Evolutionary conservation across 352 stramenopile genomes (phyloP), one percentile per base, ranked within the genome.

Genomic region (Globisporangium rhizosaccharum): DNA sequence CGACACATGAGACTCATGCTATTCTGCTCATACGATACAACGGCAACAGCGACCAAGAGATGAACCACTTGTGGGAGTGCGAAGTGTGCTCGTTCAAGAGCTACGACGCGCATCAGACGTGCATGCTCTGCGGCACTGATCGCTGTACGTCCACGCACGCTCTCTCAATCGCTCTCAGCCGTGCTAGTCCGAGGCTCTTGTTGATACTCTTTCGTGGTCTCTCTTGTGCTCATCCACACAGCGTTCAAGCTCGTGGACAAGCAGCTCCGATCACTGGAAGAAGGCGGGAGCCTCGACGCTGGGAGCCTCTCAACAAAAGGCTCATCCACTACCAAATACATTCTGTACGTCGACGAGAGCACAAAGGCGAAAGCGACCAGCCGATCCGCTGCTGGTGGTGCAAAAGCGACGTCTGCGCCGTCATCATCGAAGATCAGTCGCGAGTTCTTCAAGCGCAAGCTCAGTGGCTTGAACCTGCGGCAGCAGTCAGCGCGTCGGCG

Each of bases 1-100:
- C 2, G 25, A 3, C 9, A 9, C 14, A 36, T 25, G 1, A 4
- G 18, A 9, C 42, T 62, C 33, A 60, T 23, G 37, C 26, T 26
- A 12, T 20, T 17, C 12, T 6, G n/a, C 20, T 60, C 30, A 23
- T 6, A 6, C 28, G 2, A 33, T 1, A 33, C 28, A 33, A 46
- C 2, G 26, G n/a, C 36, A 36, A 28, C 15, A 79, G 85, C 52
- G 85, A 94, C 68, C 82, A 90, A 62, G 81, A 92, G 56, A 91
- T 92, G 73, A 90, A 79, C 44, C 79, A 73, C 17, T 59, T 94
- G 11, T 97, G 90, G 90, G 81, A 92, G 56, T 97, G 90, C 62
- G 82, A 92, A n/a, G 88, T 97, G n/a, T 97, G 90, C 61, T 88
- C 75, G 39, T 97, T 97, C 63, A 95, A 96, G 68, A 97, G 92